Percentiles rank a stretch among this genome's conserved stretches.
phyloP scores from a whole-genome alignment of 768 basidiomycete genomes.

The Lentinula aciculospora region DNA sequence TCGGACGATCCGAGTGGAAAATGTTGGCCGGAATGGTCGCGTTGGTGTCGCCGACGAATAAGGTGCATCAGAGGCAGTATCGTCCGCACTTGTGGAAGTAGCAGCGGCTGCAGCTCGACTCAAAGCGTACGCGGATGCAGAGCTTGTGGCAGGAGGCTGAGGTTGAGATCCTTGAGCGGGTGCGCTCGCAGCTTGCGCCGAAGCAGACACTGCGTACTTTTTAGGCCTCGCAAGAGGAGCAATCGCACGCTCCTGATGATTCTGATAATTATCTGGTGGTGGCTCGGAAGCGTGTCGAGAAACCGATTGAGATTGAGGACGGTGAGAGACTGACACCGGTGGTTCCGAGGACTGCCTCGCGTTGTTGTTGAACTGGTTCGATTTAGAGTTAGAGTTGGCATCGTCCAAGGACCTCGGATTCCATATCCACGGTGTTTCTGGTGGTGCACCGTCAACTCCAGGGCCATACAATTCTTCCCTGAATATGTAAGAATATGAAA shows the following conservation, averaged over 20 bases:
- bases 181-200: constrained; percentile 8
- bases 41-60: constrained; percentile 26
- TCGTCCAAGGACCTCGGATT: constrained; percentile 41
- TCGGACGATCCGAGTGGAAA: constrained; percentile 63
- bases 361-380: constrained; percentile 8
- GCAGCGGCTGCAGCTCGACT: background rate
- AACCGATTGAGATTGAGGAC: constrained; percentile 12
- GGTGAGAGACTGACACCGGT: constrained; percentile 8
- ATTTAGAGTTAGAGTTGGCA: constrained; percentile 18
- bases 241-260: constrained; percentile 3
- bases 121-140: constrained; percentile 8
- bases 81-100: constrained; percentile 5
- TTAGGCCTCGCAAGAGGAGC: constrained; percentile 3
- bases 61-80: background rate
- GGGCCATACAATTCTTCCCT: constrained; percentile 28
- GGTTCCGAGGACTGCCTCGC: constrained; percentile 15
- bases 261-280: constrained; percentile 13
- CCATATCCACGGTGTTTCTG: constrained; percentile 72
- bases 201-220: background rate
- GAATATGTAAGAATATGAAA: background rate
- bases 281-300: constrained; percentile 17
- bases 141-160: constrained; percentile 4
- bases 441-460: constrained; percentile 28
- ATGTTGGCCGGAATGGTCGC: constrained; percentile 57
- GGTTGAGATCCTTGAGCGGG: background rate